These are phyloP conservation scores for Camillea tinctor DNA, from an alignment of 2,329 filamentous ascomycete species.

Conservation along the genomic window DNA sequence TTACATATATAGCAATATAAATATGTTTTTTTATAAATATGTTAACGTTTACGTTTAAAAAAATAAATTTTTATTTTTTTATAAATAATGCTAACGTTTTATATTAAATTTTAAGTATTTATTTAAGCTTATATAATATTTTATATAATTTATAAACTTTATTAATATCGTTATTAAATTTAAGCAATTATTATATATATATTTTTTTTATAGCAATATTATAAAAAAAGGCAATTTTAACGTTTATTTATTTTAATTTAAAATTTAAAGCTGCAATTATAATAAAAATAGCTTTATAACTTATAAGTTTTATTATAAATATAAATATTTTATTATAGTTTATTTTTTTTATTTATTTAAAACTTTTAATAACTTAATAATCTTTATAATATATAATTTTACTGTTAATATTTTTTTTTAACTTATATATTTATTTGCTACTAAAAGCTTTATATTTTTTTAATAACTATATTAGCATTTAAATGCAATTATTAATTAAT, in stretches of 20 bases:
- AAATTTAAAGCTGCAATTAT: conserved; percentile 1
- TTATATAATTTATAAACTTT: not conserved
- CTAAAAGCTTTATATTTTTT: too few relatives aligned
- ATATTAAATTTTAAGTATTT: too few relatives aligned
- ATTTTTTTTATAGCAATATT: not conserved
- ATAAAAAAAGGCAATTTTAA: conserved; percentile 2
- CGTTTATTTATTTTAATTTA: conserved; percentile 2
- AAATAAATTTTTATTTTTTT: conserved; percentile 1
- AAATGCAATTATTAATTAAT: too few relatives aligned
- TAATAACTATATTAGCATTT: too few relatives aligned
- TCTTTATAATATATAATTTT: conserved; percentile 1
- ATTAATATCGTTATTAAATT: not conserved
- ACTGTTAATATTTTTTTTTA: conserved; percentile 19
- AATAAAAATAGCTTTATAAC: conserved; percentile 2
- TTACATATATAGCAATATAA: too few relatives aligned
- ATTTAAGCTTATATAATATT: not conserved
- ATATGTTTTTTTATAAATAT: not conserved
- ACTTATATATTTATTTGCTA: too few relatives aligned
- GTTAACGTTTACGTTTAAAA: not conserved
- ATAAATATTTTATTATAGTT: conserved; percentile 3
- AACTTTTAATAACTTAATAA: not conserved
- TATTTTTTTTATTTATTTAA: not conserved
- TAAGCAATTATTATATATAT: not conserved
- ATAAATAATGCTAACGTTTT: too few relatives aligned
- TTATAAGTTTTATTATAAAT: conserved; percentile 1